phyloP scores from a whole-genome alignment of 2,329 filamentous ascomycete species.

The Colletotrichum sp. region DNA sequence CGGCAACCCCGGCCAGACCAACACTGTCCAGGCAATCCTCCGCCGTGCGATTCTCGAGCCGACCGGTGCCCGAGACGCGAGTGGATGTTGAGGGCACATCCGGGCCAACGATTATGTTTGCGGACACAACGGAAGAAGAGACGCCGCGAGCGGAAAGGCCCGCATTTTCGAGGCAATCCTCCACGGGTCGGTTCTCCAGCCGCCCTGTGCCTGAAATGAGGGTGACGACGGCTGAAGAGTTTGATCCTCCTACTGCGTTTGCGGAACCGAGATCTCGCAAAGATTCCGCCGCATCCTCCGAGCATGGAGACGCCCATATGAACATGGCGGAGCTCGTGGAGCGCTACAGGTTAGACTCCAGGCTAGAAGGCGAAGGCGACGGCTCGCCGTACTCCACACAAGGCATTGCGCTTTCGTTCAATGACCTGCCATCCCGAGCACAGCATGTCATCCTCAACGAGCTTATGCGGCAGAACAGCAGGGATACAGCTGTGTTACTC shows the following conservation, averaged over 20 bases:
- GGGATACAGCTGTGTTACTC: conserved; percentile 77
- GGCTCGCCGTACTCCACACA: conserved; percentile 61
- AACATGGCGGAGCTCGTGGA: conserved; percentile 50
- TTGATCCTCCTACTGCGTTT: conserved; percentile 69
- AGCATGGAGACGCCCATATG: conserved; percentile 39
- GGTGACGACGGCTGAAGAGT: conserved; percentile 57
- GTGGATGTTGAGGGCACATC: conserved; percentile 68
- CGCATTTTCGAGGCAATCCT: conserved; percentile 46
- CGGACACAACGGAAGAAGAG: conserved; percentile 42
- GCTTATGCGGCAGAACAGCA: conserved; percentile 72
- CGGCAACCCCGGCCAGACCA: conserved; percentile 41
- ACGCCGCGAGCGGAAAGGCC: conserved; percentile 40
- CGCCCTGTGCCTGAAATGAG: conserved; percentile 67
- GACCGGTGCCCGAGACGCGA: conserved; percentile 72
- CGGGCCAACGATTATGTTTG: conserved; percentile 79
- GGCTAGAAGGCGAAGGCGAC: conserved; percentile 24
- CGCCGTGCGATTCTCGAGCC: conserved; percentile 71
- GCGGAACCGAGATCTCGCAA: conserved; percentile 48
- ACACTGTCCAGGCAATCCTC: conserved; percentile 57
- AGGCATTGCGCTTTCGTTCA: conserved; percentile 77
- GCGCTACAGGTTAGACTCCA: conserved; percentile 37
- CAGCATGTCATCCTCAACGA: conserved; percentile 90
- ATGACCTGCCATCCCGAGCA: conserved; percentile 82
- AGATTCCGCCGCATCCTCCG: conserved; percentile 37
- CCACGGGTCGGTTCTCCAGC: conserved; percentile 64